Base-by-base conservation (phyloP, 768 basidiomycete genomes). In the Suillus subalutaceus region DNA sequence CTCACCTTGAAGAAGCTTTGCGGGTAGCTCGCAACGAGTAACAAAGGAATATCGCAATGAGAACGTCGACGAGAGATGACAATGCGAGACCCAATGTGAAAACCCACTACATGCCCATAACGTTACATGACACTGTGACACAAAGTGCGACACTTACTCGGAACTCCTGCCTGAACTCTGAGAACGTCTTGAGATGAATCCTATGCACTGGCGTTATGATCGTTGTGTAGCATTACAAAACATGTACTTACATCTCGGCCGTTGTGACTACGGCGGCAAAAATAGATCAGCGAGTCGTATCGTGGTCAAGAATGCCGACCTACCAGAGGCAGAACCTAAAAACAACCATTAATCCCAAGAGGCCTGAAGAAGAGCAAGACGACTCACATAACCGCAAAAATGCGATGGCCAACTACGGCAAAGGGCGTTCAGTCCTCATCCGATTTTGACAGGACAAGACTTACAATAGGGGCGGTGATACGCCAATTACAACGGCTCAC, bases 81-180 rank as follows among this genome's bases (percentile, higher is more conserved):
- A 86, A 74, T 0, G 83, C 76, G 4, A 88, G 77, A 10, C 86
- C 86, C 1, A 79, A 75, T 3, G 86, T 86, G 64, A 87, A 86
- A 16, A 83, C 72, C 80, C 82, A 83, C 84, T 86, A 46, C 63
- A 18, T 44, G 37, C 18, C 58, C 35, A 62, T 30, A 59, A 32
- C 63, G 68, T 69, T 63, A 73, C 23, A 35, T 30, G 13, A 70
- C 44, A 48, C 32, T 4, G 6, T 6, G 48, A 61, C 37, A 8
- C 50, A 63, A 40, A 59, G 10, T 12, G 41, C 2, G 37, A 57
- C 18, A 18, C 69, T 59, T 52, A 73, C 72, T 66, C 72, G 65
- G 15, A 78, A 73, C 5, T 69, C 48, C 12, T 64, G 66, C 63
- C 65, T 75, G 67, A 77, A 77, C 18, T 66, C 69, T 0, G 68